A percentile compares a stretch with the other conserved stretches of the same genome.
These are phyloP conservation scores for Petasospora fabianii DNA, from an alignment of 1,139 yeast genomes.

Conservation along the genomic window DNA sequence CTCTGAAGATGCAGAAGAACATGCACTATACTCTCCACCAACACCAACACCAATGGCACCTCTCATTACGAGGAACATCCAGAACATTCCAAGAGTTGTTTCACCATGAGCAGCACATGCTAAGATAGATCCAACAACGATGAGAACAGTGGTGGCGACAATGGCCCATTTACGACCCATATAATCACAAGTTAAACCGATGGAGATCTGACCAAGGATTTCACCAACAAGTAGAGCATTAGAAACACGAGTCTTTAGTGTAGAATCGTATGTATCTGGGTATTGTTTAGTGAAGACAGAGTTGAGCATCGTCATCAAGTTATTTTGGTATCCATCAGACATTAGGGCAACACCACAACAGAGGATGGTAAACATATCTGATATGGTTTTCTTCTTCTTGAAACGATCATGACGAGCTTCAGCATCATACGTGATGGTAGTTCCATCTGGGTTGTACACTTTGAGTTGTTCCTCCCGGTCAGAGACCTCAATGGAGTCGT, in stretches of 20 bases:
- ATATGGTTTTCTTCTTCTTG: slow-evolving; percentile 20
- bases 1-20: slow-evolving; percentile 61
- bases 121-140: slow-evolving; percentile 52
- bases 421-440: slow-evolving; percentile 16
- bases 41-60: slow-evolving; percentile 73
- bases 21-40: slow-evolving; percentile 70
- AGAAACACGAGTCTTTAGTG: slow-evolving; percentile 53
- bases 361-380: slow-evolving; percentile 23
- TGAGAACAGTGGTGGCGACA: slow-evolving; percentile 47
- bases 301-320: slow-evolving; percentile 58
- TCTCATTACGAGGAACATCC: slow-evolving; percentile 69
- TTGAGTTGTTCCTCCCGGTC: slow-evolving; percentile 1
- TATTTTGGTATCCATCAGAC: slow-evolving; percentile 63
- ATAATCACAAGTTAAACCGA: slow-evolving; percentile 55
- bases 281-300: slow-evolving; percentile 44
- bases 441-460: slow-evolving; percentile 12
- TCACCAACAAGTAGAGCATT: slow-evolving; percentile 58
- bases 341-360: slow-evolving; percentile 51
- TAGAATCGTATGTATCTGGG: slow-evolving; percentile 38
- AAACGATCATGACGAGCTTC: slow-evolving; percentile 18
- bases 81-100: slow-evolving; percentile 54
- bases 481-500: neutral
- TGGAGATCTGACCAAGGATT: slow-evolving; percentile 51
- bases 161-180: slow-evolving; percentile 59
- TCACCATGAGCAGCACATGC: slow-evolving; percentile 58